Evolutionary conservation across 2,329 filamentous ascomycete species (phyloP).

Genomic region (Tolypocladium amazonense): DNA sequence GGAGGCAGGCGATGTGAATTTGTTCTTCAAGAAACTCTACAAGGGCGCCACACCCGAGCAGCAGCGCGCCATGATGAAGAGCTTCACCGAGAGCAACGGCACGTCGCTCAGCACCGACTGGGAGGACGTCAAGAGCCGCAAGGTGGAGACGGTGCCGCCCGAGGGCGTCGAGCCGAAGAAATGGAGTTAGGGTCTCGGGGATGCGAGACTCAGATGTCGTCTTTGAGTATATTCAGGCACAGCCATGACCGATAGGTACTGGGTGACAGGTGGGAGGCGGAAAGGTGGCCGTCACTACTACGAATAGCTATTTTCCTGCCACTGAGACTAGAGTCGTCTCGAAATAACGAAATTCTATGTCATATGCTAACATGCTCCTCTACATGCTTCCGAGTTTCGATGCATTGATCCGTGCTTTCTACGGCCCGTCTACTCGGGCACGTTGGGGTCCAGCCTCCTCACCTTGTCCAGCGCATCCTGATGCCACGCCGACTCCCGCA

Average conservation of each 20-base stretch:
- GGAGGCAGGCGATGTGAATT: constrained; percentile 56
- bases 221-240: neutral
- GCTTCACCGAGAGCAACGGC: constrained; percentile 86
- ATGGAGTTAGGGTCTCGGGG: constrained; percentile 34
- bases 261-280: neutral
- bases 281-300: neutral
- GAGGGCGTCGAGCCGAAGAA: constrained; percentile 70
- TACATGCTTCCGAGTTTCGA: neutral
- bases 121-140: constrained; percentile 64
- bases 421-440: neutral
- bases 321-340: neutral
- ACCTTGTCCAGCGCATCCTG: constrained; percentile 13
- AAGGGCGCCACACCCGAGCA: constrained; percentile 67
- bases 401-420: neutral
- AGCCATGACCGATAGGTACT: neutral
- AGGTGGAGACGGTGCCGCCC: constrained; percentile 62
- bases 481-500: constrained; percentile 17
- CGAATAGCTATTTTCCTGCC: neutral
- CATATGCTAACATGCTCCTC: neutral
- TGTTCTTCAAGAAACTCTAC: constrained; percentile 88
- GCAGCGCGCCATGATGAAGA: constrained; percentile 94
- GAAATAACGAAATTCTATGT: neutral
- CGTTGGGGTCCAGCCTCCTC: constrained; percentile 8
- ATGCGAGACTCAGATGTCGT: neutral
- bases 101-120: constrained; percentile 90